phyloP scores from a whole-genome alignment of 2,329 filamentous ascomycete genomes.

The Fusarium sp. region DNA sequence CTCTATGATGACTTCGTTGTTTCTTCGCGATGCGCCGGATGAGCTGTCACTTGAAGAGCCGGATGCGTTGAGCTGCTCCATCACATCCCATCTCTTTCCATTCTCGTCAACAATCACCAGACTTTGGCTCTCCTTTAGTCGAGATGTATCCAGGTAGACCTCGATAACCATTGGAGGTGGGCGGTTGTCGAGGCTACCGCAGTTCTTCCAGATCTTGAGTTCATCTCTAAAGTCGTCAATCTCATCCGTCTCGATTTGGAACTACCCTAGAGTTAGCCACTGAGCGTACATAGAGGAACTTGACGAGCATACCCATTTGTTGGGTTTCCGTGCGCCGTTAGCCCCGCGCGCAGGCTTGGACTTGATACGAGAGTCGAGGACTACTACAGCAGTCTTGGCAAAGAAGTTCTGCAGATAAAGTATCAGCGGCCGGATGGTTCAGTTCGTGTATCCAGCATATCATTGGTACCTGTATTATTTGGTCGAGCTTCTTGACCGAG shows the following conservation, averaged over 20 bases:
- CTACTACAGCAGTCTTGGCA: conserved; percentile 84
- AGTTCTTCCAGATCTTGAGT: conserved; percentile 82
- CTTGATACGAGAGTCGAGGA: conserved; percentile 82
- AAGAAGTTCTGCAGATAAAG: conserved; percentile 80
- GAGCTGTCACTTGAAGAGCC: conserved; percentile 63
- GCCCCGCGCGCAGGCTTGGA: conserved; percentile 63
- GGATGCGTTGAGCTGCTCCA: conserved; percentile 79
- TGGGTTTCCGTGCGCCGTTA: conserved; percentile 68
- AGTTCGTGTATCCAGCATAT: not conserved
- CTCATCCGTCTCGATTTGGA: conserved; percentile 94
- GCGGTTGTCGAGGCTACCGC: conserved; percentile 78
- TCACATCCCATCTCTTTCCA: conserved; percentile 92
- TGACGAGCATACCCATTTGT: conserved; percentile 80
- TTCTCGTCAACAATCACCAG: conserved; percentile 88
- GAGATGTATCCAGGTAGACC: conserved; percentile 84
- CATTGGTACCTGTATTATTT: conserved; percentile 82
- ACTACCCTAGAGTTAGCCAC: conserved; percentile 64
- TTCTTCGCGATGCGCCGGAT: conserved; percentile 57
- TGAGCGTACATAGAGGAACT: not conserved
- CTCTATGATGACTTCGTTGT: conserved; percentile 85
- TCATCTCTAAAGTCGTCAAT: conserved; percentile 88
- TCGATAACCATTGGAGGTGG: conserved; percentile 91
- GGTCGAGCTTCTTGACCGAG: conserved; percentile 82
- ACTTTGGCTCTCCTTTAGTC: conserved; percentile 84
- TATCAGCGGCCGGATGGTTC: conserved; percentile 21